A percentile compares a stretch with the other conserved stretches of the same genome.
Evolutionary conservation across 1,284 basidiomycete species (phyloP).

Genomic region (Rhodotorula sp.): DNA sequence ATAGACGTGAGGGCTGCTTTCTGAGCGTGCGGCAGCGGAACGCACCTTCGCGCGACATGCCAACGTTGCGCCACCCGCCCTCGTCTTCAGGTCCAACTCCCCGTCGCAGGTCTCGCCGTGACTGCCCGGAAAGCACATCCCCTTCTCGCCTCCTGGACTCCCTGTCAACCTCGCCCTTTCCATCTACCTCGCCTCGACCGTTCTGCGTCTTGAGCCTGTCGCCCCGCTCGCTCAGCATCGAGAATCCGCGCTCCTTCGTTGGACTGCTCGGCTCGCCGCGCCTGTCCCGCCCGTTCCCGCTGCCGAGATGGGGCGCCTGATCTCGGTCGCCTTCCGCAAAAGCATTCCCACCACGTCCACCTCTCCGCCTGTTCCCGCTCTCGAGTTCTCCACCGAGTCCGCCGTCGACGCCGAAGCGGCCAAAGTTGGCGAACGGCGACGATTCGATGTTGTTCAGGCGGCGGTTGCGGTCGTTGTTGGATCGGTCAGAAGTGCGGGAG

Average conservation of each 20-base stretch:
- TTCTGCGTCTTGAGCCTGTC: not conserved
- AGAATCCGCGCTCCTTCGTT: not conserved
- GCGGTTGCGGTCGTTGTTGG: not conserved
- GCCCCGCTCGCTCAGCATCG: not conserved
- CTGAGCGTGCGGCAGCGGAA: not conserved
- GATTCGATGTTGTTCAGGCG: conserved; percentile 7
- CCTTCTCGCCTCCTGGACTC: conserved; percentile 5
- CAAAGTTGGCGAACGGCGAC: conserved; percentile 39
- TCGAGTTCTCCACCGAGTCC: conserved; percentile 16
- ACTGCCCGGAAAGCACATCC: not conserved
- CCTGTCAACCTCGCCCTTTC: conserved; percentile 6
- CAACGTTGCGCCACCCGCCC: conserved; percentile 39
- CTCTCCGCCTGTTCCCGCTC: not conserved
- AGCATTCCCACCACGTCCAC: not conserved
- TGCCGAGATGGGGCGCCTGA: conserved; percentile 16
- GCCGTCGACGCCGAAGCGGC: conserved; percentile 38
- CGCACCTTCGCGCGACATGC: conserved; percentile 28
- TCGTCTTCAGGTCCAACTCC: conserved; percentile 30
- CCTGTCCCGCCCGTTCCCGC: not conserved
- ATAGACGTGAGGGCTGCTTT: not conserved
- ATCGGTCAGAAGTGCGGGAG: conserved; percentile 6
- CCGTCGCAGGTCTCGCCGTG: conserved; percentile 20
- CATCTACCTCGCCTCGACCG: not conserved
- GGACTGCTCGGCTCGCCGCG: not conserved
- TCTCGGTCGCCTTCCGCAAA: conserved; percentile 14